Percentiles rank a stretch among this genome's conserved stretches.
These are phyloP conservation scores for Ulota crispa DNA, from an alignment of 225 moss, liverwort and hornwort species.

Conservation along the genomic window DNA sequence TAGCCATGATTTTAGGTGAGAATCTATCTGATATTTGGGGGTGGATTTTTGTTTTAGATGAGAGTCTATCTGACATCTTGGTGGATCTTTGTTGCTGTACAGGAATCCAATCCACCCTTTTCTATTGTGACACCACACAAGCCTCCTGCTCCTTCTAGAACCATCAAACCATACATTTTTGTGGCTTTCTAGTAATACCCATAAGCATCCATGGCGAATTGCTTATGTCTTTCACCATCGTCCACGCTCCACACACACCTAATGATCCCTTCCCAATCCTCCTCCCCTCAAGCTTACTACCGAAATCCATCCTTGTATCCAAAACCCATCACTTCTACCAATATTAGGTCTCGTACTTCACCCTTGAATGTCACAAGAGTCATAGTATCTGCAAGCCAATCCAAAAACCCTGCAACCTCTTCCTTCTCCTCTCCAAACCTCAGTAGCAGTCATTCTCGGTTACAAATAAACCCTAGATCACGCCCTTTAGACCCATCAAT, in stretches of 20 bases:
- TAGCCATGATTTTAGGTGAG: not conserved
- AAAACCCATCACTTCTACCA: conserved; percentile 20
- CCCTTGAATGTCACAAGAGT: conserved; percentile 3
- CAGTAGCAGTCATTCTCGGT: conserved; percentile 1
- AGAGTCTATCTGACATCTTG: conserved; percentile 5
- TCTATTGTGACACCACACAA: not conserved
- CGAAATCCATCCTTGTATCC: conserved; percentile 7
- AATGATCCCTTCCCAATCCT: conserved; percentile 37
- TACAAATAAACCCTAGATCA: conserved; percentile 28
- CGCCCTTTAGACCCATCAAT: conserved; percentile 11
- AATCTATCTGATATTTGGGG: not conserved
- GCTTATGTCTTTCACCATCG: conserved; percentile 31
- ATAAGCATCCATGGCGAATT: conserved; percentile 33
- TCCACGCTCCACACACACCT: conserved; percentile 36
- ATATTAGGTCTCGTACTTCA: conserved; percentile 11
- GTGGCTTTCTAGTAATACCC: not conserved
- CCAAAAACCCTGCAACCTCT: not conserved
- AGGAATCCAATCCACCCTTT: not conserved
- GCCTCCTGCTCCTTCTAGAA: not conserved
- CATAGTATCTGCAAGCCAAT: conserved; percentile 1
- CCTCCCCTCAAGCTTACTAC: conserved; percentile 19
- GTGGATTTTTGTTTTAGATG: conserved; percentile 13
- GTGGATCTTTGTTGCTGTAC: conserved; percentile 8
- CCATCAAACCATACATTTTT: not conserved
- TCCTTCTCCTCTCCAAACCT: conserved; percentile 9